Evolutionary conservation across 331 rosid genomes (phyloP).

Genomic region (Acacia pycnantha): DNA sequence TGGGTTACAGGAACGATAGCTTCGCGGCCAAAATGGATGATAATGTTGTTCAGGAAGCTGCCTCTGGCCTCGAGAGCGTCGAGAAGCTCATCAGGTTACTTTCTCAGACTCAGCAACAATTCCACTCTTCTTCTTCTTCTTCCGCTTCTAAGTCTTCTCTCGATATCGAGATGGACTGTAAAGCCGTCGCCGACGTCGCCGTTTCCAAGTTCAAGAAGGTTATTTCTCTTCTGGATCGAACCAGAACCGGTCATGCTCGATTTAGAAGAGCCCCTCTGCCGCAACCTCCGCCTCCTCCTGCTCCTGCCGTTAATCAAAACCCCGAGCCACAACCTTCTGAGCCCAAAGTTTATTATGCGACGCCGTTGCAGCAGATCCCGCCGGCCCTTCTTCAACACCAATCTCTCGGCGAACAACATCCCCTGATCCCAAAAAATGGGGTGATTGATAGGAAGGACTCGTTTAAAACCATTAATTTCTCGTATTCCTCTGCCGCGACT

Average conservation of each 20-base stretch:
- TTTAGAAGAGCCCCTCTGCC: constrained; percentile 69
- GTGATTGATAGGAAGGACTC: constrained; percentile 50
- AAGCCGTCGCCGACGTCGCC: constrained; percentile 69
- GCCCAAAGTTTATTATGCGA: constrained; percentile 42
- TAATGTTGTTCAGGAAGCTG: constrained; percentile 60
- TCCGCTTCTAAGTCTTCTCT: constrained; percentile 21
- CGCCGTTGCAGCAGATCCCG: constrained; percentile 90
- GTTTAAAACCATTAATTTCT: constrained; percentile 59
- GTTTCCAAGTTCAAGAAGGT: constrained; percentile 83
- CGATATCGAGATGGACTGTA: constrained; percentile 58
- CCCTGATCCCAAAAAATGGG: constrained; percentile 21
- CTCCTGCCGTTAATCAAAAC: not conserved
- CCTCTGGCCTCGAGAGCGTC: constrained; percentile 64
- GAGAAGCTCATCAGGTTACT: constrained; percentile 45
- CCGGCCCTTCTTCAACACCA: constrained; percentile 34
- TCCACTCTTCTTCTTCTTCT: constrained; percentile 19
- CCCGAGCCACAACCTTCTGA: constrained; percentile 17
- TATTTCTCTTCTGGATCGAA: constrained; percentile 77
- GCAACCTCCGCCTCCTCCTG: not conserved
- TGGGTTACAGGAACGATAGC: constrained; percentile 29
- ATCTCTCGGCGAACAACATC: constrained; percentile 10
- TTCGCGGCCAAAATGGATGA: constrained; percentile 43
- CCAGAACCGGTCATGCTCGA: constrained; percentile 84
- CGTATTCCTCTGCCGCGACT: constrained; percentile 47
- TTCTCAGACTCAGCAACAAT: constrained; percentile 35